Evolutionary conservation across 352 stramenopile species (phyloP), one percentile per base, ranked within the genome.

Genomic region (Phytophthora agathidicida): DNA sequence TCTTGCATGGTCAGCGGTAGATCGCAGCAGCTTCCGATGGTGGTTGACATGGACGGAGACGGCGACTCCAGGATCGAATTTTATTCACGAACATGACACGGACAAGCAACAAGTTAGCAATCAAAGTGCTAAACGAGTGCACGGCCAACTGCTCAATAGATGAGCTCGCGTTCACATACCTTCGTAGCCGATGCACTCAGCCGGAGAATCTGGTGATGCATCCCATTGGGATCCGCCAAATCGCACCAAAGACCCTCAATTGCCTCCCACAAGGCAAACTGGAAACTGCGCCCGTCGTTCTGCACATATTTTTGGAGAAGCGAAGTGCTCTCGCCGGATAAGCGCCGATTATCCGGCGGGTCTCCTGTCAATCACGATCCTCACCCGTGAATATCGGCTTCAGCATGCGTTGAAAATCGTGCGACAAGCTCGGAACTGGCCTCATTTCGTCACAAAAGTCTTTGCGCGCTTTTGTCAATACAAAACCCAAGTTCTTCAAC

Each of bases 301-400:
- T 71, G 49, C 59, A 67, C 67, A 77, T 72, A 77, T 77, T 71
- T 74, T 77, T 68, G 64, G 55, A 50, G 39, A 50, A 32, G 31
- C 24, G 17, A 44, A 54, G 44, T 54, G 46, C 38, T 48, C 32
- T 48, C 45, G 37, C 52, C 60, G 43, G 60, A 65, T 59, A 68
- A 68, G 27, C 5, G 31, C 27, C n/a, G 3, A 1, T 60, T 60
- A 66, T 61, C 43, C 44, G 47, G 48, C 56, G 44, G 37, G 30
- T 68, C 50, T 23, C 50, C 52, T 37, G 37, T 39, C 11, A 19
- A 75, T 68, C 27, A 14, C 49, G 60, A 72, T 68, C 3, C 17
- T 20, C 7, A 36, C 23, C n/a, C 14, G 16, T 24, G 23, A 42
- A 14, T 43, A 64, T 66, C 55, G 24, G n/a, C 11, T 71, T 65